A percentile compares a stretch with the other conserved stretches of the same genome.
phyloP scores from a whole-genome alignment of 768 basidiomycete genomes.

The Lentinus tigrinus region DNA sequence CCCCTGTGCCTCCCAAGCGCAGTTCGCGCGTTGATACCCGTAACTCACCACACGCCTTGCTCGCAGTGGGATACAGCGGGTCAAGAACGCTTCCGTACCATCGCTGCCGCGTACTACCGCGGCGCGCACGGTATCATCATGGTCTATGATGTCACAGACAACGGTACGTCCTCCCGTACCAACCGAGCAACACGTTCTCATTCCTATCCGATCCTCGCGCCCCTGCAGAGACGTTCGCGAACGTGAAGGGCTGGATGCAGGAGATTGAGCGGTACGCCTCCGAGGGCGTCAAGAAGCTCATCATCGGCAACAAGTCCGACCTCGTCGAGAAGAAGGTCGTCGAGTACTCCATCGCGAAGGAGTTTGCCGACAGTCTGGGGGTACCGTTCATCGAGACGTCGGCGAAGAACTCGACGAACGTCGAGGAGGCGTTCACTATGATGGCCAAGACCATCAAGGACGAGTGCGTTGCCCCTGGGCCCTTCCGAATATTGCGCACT shows the following conservation, averaged over 20 bases:
- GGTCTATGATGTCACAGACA: slow-evolving; percentile 98
- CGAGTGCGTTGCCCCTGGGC: slow-evolving; percentile 45
- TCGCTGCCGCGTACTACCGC: slow-evolving; percentile 98
- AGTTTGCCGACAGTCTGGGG: slow-evolving; percentile 90
- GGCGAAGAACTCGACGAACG: slow-evolving; percentile 96
- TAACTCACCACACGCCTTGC: too few relatives aligned
- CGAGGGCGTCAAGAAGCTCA: slow-evolving; percentile 97
- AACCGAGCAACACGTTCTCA: too few relatives aligned
- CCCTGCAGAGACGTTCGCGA: slow-evolving; percentile 83
- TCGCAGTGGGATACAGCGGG: slow-evolving; percentile 96
- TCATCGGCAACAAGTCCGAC: slow-evolving; percentile 99
- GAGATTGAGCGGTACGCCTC: slow-evolving; percentile 96
- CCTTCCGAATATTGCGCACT: background rate
- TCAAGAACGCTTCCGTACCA: slow-evolving; percentile 98
- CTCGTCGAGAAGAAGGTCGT: slow-evolving; percentile 96
- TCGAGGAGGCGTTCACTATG: slow-evolving; percentile 98
- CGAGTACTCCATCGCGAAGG: slow-evolving; percentile 86
- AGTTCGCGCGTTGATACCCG: too few relatives aligned
- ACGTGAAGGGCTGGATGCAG: slow-evolving; percentile 94
- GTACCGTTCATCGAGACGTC: slow-evolving; percentile 97
- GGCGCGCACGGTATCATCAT: slow-evolving; percentile 98
- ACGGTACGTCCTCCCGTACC: too few relatives aligned
- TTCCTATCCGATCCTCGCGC: background rate
- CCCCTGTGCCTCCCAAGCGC: too few relatives aligned
- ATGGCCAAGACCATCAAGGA: slow-evolving; percentile 97